Evolutionary conservation across 225 moss, liverwort and hornwort species (phyloP).

Genomic region (Pleurozium schreberi): DNA sequence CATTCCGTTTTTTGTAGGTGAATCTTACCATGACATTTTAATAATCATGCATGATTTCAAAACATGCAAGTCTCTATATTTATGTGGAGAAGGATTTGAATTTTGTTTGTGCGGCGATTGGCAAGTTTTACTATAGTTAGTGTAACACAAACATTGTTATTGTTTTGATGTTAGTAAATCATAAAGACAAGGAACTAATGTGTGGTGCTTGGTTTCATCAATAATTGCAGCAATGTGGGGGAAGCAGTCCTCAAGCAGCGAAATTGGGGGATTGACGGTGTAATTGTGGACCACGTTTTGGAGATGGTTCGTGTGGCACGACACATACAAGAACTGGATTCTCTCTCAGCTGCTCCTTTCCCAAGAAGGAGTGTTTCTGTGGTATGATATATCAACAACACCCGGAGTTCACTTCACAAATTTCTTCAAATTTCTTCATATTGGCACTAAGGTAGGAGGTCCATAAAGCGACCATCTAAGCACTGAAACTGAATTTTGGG

Average conservation of each 20-base stretch:
- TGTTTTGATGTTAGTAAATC: too few species aligned
- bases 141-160: not conserved
- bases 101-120: too few species aligned
- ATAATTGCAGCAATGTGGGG: slow-evolving; percentile 73
- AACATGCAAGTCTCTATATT: too few species aligned
- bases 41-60: too few species aligned
- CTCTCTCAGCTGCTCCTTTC: not conserved
- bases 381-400: not conserved
- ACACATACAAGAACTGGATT: not conserved
- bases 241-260: slow-evolving; percentile 61
- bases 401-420: not conserved
- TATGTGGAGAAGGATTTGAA: too few species aligned
- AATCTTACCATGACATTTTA: too few species aligned
- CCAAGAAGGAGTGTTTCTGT: not conserved
- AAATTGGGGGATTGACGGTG: slow-evolving; percentile 57
- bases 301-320: slow-evolving; percentile 55
- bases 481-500: too few species aligned
- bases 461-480: too few species aligned
- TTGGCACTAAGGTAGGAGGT: too few species aligned
- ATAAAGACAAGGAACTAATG: not conserved
- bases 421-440: too few species aligned
- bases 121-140: too few species aligned
- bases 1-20: too few species aligned
- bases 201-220: not conserved
- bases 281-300: slow-evolving; percentile 76